Evolutionary conservation across 805 yeast species (phyloP).

Genomic region (Tetrapisispora arboricola): DNA sequence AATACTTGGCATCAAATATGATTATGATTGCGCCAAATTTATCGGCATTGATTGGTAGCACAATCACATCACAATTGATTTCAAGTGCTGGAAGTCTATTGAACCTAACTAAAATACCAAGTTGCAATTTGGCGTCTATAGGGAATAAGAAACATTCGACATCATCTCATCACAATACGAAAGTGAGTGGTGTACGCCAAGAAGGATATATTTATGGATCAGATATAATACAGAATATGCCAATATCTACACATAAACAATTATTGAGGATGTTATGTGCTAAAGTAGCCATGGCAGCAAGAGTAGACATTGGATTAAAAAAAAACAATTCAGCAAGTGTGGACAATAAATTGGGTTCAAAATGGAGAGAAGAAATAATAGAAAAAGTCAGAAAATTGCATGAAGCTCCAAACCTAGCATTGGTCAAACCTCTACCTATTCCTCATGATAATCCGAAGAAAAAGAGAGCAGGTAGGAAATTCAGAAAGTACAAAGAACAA

Average conservation of each 20-base stretch:
- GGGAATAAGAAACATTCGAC: slow-evolving; percentile 39
- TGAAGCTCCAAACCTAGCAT: slow-evolving; percentile 65
- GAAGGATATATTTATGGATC: slow-evolving; percentile 60
- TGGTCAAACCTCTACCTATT: slow-evolving; percentile 58
- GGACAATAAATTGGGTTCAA: slow-evolving; percentile 46
- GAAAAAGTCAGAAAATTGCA: slow-evolving; percentile 59
- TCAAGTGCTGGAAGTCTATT: slow-evolving; percentile 59
- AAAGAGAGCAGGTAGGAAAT: slow-evolving; percentile 76
- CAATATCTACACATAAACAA: slow-evolving; percentile 50
- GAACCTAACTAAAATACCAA: slow-evolving; percentile 57
- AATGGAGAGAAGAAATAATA: slow-evolving; percentile 50
- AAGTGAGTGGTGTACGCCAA: slow-evolving; percentile 40
- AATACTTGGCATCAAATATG: slow-evolving; percentile 48
- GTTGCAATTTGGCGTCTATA: slow-evolving; percentile 74
- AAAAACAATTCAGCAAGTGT: slow-evolving; percentile 16
- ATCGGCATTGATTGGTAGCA: slow-evolving; percentile 59
- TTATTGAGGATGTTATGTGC: slow-evolving; percentile 74
- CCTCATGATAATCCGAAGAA: slow-evolving; percentile 72
- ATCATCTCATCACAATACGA: slow-evolving; percentile 27
- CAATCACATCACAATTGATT: slow-evolving; percentile 62
- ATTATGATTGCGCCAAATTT: slow-evolving; percentile 69
- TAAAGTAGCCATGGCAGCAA: slow-evolving; percentile 69
- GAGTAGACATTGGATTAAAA: slow-evolving; percentile 53
- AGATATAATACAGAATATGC: slow-evolving; percentile 48
- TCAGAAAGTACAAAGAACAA: slow-evolving; percentile 71